These are phyloP conservation scores for Leccinellum rugosiceps DNA, from an alignment of 768 basidiomycete species.

Conservation along the genomic window DNA sequence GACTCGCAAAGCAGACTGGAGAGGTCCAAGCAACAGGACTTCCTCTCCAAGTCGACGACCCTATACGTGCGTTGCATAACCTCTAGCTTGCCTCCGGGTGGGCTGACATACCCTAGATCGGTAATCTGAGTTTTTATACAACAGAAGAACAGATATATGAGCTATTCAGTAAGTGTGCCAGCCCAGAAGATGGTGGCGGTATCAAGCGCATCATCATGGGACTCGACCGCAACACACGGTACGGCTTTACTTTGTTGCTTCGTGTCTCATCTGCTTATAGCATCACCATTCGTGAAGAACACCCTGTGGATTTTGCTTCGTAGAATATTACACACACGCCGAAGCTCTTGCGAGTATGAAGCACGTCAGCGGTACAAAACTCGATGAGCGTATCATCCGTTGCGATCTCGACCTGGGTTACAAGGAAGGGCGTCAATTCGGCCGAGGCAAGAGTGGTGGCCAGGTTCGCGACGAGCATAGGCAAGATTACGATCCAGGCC, in stretches of 20 bases:
- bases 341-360: constrained; percentile 92
- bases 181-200: constrained; percentile 81
- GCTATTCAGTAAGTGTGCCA: constrained; percentile 87
- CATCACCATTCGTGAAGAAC: constrained; percentile 48
- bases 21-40: constrained; percentile 71
- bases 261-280: constrained; percentile 3
- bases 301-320: constrained; percentile 94
- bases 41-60: constrained; percentile 82
- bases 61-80: constrained; percentile 67
- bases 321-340: constrained; percentile 91
- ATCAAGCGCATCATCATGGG: constrained; percentile 96
- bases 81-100: constrained; percentile 16
- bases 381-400: constrained; percentile 97
- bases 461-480: constrained; percentile 96
- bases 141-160: constrained; percentile 97
- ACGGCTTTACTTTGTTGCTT: constrained; percentile 16
- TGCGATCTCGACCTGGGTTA: constrained; percentile 98
- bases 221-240: constrained; percentile 86
- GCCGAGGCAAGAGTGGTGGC: constrained; percentile 94
- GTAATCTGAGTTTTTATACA: constrained; percentile 91
- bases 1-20: constrained; percentile 86
- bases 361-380: constrained; percentile 96
- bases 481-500: constrained; percentile 94
- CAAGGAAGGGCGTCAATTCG: constrained; percentile 95
- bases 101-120: constrained; percentile 50